A percentile compares a stretch with the other conserved stretches of the same genome.
Evolutionary conservation across 78 protist genomes (phyloP).

Genomic region (Mastigamoeba balamuthi): DNA sequence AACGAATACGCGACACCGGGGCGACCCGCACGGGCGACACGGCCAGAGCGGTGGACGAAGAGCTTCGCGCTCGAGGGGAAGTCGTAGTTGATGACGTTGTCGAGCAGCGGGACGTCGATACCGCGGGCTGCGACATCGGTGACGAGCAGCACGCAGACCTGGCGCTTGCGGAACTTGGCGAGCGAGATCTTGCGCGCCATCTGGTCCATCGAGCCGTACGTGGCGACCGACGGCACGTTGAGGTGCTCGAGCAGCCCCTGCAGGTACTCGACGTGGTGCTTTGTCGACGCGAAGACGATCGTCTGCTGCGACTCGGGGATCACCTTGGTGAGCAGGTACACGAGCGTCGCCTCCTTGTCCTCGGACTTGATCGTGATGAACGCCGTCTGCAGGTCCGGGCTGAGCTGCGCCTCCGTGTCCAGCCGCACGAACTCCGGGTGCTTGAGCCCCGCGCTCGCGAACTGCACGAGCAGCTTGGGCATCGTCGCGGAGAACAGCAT

Average conservation of each 20-base stretch:
- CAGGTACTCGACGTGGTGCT: slow-evolving; percentile 73
- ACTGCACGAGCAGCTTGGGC: slow-evolving; percentile 82
- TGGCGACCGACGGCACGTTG: neutral
- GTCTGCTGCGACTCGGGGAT: slow-evolving; percentile 41
- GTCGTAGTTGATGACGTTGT: slow-evolving; percentile 95
- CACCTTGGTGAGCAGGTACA: slow-evolving; percentile 51
- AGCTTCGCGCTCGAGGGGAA: slow-evolving; percentile 95
- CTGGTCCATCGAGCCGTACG: slow-evolving; percentile 91
- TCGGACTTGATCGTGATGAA: slow-evolving; percentile 52
- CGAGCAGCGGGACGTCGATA: slow-evolving; percentile 96
- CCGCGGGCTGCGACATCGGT: slow-evolving; percentile 99
- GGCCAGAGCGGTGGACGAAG: slow-evolving; percentile 97
- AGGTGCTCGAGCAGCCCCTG: slow-evolving; percentile 6
- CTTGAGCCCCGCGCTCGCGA: slow-evolving; percentile 74
- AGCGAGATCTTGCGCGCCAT: slow-evolving; percentile 77
- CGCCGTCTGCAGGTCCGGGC: slow-evolving; percentile 55
- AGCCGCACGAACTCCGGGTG: slow-evolving; percentile 82
- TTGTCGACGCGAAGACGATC: slow-evolving; percentile 86
- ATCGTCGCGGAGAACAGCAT: slow-evolving; percentile 92
- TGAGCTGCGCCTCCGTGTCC: slow-evolving; percentile 81
- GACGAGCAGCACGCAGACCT: slow-evolving; percentile 66
- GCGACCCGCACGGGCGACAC: slow-evolving; percentile 98
- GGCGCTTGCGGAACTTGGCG: slow-evolving; percentile 56
- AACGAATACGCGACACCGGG: slow-evolving; percentile 81
- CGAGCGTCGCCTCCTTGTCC: slow-evolving; percentile 64